These are phyloP conservation scores for Cytospora chrysosperma DNA, from an alignment of 2,329 filamentous ascomycete genomes.

Conservation along the genomic window DNA sequence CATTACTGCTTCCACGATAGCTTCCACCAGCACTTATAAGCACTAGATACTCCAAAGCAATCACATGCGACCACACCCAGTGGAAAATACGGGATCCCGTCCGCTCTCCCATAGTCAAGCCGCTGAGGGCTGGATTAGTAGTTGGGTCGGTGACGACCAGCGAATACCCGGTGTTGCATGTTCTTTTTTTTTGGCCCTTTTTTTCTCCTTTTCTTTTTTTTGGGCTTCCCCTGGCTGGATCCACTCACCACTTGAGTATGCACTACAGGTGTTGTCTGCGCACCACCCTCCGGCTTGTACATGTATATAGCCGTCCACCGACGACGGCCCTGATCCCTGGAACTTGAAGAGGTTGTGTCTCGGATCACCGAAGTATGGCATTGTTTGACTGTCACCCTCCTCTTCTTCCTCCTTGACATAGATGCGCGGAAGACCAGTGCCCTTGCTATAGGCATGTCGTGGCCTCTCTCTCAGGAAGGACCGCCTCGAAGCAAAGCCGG, in stretches of 20 bases:
- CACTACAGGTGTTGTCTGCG: no score
- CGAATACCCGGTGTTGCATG: slow-evolving; percentile 18
- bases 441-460: no score
- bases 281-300: no score
- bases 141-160: background rate
- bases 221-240: background rate
- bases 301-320: background rate
- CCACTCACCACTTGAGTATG: no score
- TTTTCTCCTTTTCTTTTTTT: slow-evolving; percentile 10
- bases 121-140: background rate
- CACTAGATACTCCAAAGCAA: background rate
- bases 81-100: background rate
- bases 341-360: no score
- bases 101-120: background rate
- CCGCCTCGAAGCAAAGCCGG: no score
- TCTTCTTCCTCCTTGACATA: no score
- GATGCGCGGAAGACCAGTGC: no score
- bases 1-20: background rate
- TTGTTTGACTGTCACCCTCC: no score
- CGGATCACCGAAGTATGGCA: no score
- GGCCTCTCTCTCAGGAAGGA: no score
- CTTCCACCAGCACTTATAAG: background rate
- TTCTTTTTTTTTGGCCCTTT: slow-evolving; percentile 8
- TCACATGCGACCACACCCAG: background rate
- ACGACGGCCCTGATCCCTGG: background rate